phyloP scores from a whole-genome alignment of 2,329 filamentous ascomycete species.

The Trichoderma semiorbis region DNA sequence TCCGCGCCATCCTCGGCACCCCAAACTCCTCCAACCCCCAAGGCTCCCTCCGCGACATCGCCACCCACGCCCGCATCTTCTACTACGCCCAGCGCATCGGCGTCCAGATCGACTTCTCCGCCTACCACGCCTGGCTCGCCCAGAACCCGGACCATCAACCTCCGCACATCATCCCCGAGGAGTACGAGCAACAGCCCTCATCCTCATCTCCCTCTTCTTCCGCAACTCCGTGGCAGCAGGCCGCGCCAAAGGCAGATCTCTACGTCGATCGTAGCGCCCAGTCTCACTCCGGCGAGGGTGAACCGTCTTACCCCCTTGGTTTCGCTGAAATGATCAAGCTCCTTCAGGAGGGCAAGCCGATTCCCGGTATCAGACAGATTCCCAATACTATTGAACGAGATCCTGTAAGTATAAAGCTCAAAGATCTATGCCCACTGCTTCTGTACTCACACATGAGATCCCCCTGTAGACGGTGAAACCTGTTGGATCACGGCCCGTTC shows the following conservation, averaged over 20 bases:
- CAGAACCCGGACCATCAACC: slow-evolving; percentile 31
- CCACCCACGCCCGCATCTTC: slow-evolving; percentile 63
- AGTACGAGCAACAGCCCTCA: slow-evolving; percentile 4
- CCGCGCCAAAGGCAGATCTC: slow-evolving; percentile 47
- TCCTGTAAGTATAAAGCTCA: slow-evolving; percentile 48
- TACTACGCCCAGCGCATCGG: slow-evolving; percentile 56
- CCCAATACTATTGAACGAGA: slow-evolving; percentile 73
- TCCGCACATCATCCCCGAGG: slow-evolving; percentile 35
- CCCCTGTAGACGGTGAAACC: slow-evolving; percentile 45
- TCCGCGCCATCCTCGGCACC: slow-evolving; percentile 61
- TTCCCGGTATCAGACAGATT: slow-evolving; percentile 85
- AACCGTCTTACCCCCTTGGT: slow-evolving; percentile 72
- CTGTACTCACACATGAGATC: neutral
- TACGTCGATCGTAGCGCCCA: slow-evolving; percentile 39
- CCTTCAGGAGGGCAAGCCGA: slow-evolving; percentile 75
- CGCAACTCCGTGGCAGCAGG: slow-evolving; percentile 45
- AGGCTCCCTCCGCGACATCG: slow-evolving; percentile 53
- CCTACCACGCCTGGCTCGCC: slow-evolving; percentile 63
- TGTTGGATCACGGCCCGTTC: slow-evolving; percentile 45
- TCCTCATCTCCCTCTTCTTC: neutral
- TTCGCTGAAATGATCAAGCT: slow-evolving; percentile 85
- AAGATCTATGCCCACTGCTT: neutral
- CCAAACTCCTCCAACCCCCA: slow-evolving; percentile 39
- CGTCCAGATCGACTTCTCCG: slow-evolving; percentile 59
- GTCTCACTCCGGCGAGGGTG: slow-evolving; percentile 26